Percentiles rank a stretch among this genome's conserved stretches.
Evolutionary conservation across 2,329 filamentous ascomycete species (phyloP).

Genomic region (Talaromyces pinophilus): DNA sequence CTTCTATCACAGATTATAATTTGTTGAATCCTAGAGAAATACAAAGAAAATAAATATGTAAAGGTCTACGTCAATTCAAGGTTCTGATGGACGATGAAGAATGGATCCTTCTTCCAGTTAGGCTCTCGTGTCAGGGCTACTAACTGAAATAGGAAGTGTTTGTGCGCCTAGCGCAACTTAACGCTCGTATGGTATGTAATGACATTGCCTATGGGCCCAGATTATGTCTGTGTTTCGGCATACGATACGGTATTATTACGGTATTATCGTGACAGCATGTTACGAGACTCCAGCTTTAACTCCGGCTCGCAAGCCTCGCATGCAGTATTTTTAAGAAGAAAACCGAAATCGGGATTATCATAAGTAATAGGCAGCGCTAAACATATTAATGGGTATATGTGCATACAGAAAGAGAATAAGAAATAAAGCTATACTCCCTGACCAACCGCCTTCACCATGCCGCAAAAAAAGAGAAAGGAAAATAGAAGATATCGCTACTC

Average conservation of each 20-base stretch:
- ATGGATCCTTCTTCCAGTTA: neutral
- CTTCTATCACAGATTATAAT: neutral
- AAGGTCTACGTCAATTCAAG: neutral
- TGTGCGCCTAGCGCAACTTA: neutral
- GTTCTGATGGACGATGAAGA: neutral
- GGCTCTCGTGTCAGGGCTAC: neutral
- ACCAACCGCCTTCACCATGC: neutral
- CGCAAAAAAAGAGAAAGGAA: neutral
- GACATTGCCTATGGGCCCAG: neutral
- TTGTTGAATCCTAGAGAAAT: neutral
- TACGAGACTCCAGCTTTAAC: neutral
- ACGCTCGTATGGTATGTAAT: neutral
- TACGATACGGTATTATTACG: neutral
- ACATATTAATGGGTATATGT: constrained; percentile 4
- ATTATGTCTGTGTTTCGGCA: neutral
- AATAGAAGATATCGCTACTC: constrained; percentile 55
- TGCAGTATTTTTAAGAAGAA: neutral
- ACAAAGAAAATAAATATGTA: neutral
- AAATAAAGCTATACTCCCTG: constrained; percentile 6
- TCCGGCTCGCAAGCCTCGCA: too few relatives aligned
- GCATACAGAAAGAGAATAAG: neutral
- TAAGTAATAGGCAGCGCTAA: neutral
- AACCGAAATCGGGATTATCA: neutral
- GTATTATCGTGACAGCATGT: too few relatives aligned
- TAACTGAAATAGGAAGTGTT: neutral